Evolutionary conservation across 345 rosid genomes (phyloP).

Genomic region (Lepidium sativum): DNA sequence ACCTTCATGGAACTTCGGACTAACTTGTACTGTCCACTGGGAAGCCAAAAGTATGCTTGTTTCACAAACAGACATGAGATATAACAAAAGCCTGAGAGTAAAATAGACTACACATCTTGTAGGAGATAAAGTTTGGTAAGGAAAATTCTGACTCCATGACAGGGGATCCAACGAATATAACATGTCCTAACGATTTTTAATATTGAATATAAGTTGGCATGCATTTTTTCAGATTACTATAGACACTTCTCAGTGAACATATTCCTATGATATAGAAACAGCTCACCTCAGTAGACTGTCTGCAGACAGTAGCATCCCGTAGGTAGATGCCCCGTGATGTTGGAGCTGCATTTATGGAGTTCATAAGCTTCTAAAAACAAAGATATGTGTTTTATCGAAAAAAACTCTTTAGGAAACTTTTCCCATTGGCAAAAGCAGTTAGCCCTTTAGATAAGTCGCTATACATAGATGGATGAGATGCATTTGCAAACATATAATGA

Average conservation of each 20-base stretch:
- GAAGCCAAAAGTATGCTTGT: constrained; percentile 23
- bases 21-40: constrained; percentile 92
- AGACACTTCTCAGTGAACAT: background rate
- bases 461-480: background rate
- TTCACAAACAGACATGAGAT: constrained; percentile 7
- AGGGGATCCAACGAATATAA: background rate
- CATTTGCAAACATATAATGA: constrained; percentile 4
- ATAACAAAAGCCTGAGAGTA: background rate
- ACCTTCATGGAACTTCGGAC: constrained; percentile 92
- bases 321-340: constrained; percentile 81
- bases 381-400: background rate
- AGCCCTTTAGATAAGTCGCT: background rate
- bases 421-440: background rate
- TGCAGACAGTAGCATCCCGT: constrained; percentile 66
- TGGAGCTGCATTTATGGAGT: constrained; percentile 53
- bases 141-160: background rate
- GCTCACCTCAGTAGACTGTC: constrained; percentile 71
- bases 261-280: constrained; percentile 4
- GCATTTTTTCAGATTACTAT: constrained; percentile 7
- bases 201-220: background rate
- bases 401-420: too few relatives aligned
- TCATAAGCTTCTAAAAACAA: background rate
- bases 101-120: constrained; percentile 2
- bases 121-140: background rate
- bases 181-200: background rate